Base-by-base conservation (phyloP, 805 yeast genomes). In the Saccharomycopsis sp. region DNA sequence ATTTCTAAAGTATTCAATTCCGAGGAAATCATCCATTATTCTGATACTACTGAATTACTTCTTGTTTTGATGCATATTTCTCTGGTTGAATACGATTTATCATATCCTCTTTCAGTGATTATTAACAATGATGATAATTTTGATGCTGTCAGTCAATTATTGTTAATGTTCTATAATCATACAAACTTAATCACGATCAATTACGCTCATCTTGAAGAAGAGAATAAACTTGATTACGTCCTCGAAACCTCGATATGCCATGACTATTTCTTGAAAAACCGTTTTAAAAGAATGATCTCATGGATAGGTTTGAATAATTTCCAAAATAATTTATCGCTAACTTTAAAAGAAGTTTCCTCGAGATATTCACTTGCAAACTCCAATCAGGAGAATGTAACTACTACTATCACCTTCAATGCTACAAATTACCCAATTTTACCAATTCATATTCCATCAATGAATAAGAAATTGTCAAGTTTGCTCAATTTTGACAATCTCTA, bases 281-380 rank as follows among this genome's bases (percentile, higher is more conserved):
- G 74, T 45, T 47, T 65, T 23, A 43, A 54, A 6, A 53, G 75
- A 50, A 61, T 70, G 50, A 58, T 65, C 48, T 56, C 70, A 0
- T 70, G 74, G 74, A 59, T 61, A 2, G 74, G 73, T 2, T 53
- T 67, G 11, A 59, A 61, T 38, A 55, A 55, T 42, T 45, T 51
- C 9, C 37, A 54, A 4, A 40, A 55, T 3, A n/a, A 48, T 21
- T 33, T 52, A 7, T 40, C 58, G 16, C 51, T 62, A 3, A 52
- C 58, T 24, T 37, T 67, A 2, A 61, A 62, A 20, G 19, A 9
- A 24, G 31, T n/a, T 36, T 27, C n/a, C 21, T 11, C 11, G 11
- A 14, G 8, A 6, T n/a, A 40, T 20, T 28, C 40, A 7, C 17
- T 16, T 40, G 20, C 23, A 7, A n/a, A n/a, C n/a, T n/a, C n/a